These are phyloP conservation scores for Hawksworthiomyces lignivorus DNA, from an alignment of 2,329 filamentous ascomycete species.

Conservation along the genomic window DNA sequence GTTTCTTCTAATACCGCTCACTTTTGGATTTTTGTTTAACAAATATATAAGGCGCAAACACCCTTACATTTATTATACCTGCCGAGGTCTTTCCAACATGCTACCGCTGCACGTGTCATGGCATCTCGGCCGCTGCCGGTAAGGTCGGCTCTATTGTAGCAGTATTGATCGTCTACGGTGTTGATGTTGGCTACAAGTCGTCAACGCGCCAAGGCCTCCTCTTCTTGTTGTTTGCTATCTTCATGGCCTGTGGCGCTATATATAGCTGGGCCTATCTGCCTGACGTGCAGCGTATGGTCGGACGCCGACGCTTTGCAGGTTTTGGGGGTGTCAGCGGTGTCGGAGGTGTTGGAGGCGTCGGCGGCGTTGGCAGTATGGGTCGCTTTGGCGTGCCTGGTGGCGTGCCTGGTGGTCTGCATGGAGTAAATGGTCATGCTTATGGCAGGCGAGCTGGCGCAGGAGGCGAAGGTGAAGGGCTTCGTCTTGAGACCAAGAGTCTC, in stretches of 20 bases:
- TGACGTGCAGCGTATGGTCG: conserved; percentile 34
- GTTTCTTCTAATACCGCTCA: no score
- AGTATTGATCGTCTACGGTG: conserved; percentile 41
- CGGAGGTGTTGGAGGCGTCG: neutral
- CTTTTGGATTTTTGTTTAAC: neutral
- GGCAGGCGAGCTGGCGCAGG: conserved; percentile 18
- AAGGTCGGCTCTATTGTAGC: conserved; percentile 50
- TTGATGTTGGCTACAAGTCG: conserved; percentile 36
- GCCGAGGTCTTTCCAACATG: conserved; percentile 58
- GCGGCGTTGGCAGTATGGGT: neutral
- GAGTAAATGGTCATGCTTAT: conserved; percentile 1
- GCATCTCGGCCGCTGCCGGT: conserved; percentile 52
- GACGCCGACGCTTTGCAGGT: conserved; percentile 18
- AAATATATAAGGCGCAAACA: conserved; percentile 41
- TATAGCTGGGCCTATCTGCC: conserved; percentile 47
- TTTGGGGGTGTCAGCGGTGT: neutral
- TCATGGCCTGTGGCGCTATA: conserved; percentile 40
- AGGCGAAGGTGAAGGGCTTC: neutral
- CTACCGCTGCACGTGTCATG: conserved; percentile 55
- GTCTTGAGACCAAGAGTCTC: conserved; percentile 36
- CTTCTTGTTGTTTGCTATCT: conserved; percentile 42
- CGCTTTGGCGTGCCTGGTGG: neutral
- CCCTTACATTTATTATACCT: conserved; percentile 56
- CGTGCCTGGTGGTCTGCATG: neutral
- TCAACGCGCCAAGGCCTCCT: conserved; percentile 38